Evolutionary conservation across 768 basidiomycete genomes (phyloP), one percentile per base, ranked within the genome.

Genomic region (Collybiopsis luxurians): DNA sequence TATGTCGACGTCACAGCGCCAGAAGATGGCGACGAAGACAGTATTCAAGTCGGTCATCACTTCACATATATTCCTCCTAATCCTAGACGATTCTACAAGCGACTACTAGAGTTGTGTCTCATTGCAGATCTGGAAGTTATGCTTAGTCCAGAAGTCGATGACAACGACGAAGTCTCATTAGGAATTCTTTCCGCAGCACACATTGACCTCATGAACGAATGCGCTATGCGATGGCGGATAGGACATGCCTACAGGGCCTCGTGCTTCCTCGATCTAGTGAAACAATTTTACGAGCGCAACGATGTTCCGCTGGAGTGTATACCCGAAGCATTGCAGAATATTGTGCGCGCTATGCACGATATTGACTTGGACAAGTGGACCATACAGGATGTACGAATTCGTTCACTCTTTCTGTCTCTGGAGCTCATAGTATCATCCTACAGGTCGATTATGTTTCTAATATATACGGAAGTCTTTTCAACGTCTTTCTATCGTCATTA

Each of bases 281-380:
- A 85, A 60, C 84, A 88, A 49, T 86, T 94, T 67, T 97, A 89
- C 66, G 90, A 95, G 71, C 83, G 89, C 31, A 87, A 90, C 60
- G 87, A 94, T 60, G 92, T 98, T 4, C 97, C 97, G 1, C 75
- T 96, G 66, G 96, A 96, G 65, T 98, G 97, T 69, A 84, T 98
- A 52, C 90, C 90, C 0, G 97, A 98, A 70, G 96, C 92, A 11
- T 71, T 97, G 46, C 80, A 84, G 44, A 84, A 83, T 56, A 80
- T 96, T 19, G 72, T 78, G 19, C 90, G 89, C 66, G 83, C 86
- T 10, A 76, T 86, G 64, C 76, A 81, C 34, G 92, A 95, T 59
- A 80, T 79, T 30, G 83, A 87, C 7, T 66, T 90, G 1, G 83
- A 87, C 19, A 77, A 83, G 43, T 98, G 97, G 96, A 79, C 90